Base-by-base conservation (phyloP, 2,329 filamentous ascomycete genomes). In the Celoporthe dispersa region DNA sequence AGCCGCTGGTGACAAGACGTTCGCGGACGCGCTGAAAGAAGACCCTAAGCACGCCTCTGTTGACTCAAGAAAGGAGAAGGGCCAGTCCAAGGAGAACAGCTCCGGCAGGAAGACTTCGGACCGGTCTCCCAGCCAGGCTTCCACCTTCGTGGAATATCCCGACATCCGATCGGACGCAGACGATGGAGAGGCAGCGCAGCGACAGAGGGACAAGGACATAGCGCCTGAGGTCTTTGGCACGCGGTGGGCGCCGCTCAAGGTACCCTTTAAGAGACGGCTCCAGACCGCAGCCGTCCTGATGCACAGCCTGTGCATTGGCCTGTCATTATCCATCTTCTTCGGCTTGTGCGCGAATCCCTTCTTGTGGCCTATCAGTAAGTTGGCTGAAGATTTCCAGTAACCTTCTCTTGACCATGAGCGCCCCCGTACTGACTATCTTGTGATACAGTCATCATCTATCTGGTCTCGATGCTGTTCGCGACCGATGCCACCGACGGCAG, bases 341-440 rank as follows among this genome's bases (percentile, higher is more conserved):
- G 92, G 97, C 77, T 88, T 94, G 44, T 97, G 94, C 81, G 92
- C 93, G 68, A 94, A 97, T 69, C 96, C 96, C 0, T 83, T 98
- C n/a, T 89, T 91, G 63, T 99, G 96, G 96, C 95, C 95, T 1
- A 81, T 91, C 57, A 78, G 70, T 72, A 65, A 70, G 70, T 72
- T 39, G 7, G 5, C 11, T 22, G 9, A 12, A 14, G 8, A 39
- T 7, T 19, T 44, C 9, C 2, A 4, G 7, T 4, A 7, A n/a
- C 14, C 31, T n/a, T 12, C 25, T 16, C 31, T 16, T n/a, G 3
- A 7, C 16, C 16, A 28, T 11, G 16, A 4, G 22, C 12, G 41
- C 1, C n/a, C n/a, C n/a, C 7, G 31, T 41, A n/a, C 61, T 70
- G 37, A 65, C n/a, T 1, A 4, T 16, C 11, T 28, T 3, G 22